phyloP scores from a whole-genome alignment of 257 asterid species.

The Asclepias syriaca region DNA sequence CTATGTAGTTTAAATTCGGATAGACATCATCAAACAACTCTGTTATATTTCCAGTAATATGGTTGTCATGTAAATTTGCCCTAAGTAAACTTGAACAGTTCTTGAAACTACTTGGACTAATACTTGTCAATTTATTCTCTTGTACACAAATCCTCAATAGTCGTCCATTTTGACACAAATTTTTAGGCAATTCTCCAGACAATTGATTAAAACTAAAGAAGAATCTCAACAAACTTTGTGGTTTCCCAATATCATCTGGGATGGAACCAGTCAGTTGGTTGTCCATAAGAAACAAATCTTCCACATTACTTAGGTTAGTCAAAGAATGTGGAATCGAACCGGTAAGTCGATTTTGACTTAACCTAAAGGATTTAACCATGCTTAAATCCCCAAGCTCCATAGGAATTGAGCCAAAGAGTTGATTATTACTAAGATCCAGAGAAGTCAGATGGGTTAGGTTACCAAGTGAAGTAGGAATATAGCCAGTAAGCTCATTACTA shows the following conservation, averaged over 20 bases:
- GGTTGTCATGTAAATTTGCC: slow-evolving; percentile 23
- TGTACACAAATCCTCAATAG: slow-evolving; percentile 12
- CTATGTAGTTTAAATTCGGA: slow-evolving; percentile 26
- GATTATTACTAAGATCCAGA: not conserved
- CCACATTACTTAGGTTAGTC: too few relatives aligned
- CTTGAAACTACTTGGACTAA: slow-evolving; percentile 25
- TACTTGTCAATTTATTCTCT: slow-evolving; percentile 23
- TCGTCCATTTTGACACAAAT: slow-evolving; percentile 22
- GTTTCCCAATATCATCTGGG: slow-evolving; percentile 6
- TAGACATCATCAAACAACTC: slow-evolving; percentile 28
- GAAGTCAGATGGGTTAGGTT: not conserved
- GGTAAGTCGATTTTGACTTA: too few relatives aligned
- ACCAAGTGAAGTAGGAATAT: slow-evolving; percentile 10
- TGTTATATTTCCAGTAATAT: slow-evolving; percentile 24
- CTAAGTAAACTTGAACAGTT: slow-evolving; percentile 28
- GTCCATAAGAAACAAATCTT: too few relatives aligned
- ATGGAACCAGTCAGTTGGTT: not conserved
- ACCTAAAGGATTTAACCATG: too few relatives aligned
- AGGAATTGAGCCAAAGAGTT: slow-evolving; percentile 16
- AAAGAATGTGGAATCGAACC: too few relatives aligned
- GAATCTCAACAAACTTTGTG: not conserved
- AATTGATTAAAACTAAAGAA: slow-evolving; percentile 10
- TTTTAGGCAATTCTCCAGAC: slow-evolving; percentile 25
- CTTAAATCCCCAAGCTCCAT: too few relatives aligned
- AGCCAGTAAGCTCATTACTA: not conserved